Conservation (phyloP, 345 rosid genomes). For the Ceriops decandra region DNA sequence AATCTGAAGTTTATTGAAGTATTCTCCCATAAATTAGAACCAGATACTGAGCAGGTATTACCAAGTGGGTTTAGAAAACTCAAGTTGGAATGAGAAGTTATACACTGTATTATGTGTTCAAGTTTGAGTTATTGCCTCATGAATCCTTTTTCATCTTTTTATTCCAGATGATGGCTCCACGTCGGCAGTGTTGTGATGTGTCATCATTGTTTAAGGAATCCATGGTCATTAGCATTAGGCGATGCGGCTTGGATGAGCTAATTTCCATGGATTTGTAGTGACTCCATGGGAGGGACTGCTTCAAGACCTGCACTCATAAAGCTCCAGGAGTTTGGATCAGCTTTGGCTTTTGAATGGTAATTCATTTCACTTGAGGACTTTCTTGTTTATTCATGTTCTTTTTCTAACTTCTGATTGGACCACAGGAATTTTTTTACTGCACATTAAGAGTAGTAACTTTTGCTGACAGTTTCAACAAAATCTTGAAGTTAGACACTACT, state of each 20-base stretch:
- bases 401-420: neutral
- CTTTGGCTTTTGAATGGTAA: constrained; percentile 9
- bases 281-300: constrained; percentile 14
- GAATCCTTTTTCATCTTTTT: neutral
- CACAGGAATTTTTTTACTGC: too few species aligned
- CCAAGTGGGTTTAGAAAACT: neutral
- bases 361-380: neutral
- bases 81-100: neutral
- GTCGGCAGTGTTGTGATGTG: constrained; percentile 66
- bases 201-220: constrained; percentile 42
- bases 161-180: constrained; percentile 57
- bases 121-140: neutral
- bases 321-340: constrained; percentile 9
- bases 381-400: neutral
- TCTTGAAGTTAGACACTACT: too few species aligned
- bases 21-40: constrained; percentile 46
- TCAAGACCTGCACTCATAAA: constrained; percentile 3
- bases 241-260: constrained; percentile 51
- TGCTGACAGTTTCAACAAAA: too few species aligned
- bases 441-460: too few species aligned
- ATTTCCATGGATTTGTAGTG: constrained; percentile 53
- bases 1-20: constrained; percentile 45
- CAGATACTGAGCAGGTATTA: constrained; percentile 54
- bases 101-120: neutral
- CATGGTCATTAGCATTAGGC: constrained; percentile 51